Conservation (phyloP, 2,329 filamentous ascomycete genomes). For the Byssothecium circinans region DNA sequence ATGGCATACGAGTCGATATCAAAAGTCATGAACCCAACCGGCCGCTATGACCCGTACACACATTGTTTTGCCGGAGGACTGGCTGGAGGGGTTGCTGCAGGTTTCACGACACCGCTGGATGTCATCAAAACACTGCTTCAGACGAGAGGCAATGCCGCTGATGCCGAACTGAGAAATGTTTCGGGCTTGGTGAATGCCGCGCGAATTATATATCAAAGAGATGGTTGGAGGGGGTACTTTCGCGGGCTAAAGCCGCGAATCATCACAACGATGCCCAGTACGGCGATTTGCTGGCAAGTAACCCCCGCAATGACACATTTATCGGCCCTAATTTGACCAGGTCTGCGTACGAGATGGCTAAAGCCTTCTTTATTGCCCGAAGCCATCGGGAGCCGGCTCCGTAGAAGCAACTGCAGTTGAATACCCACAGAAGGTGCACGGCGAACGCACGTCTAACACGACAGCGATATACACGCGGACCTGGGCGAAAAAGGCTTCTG, state of each 20-base stretch:
- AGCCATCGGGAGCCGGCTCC: conserved; percentile 19
- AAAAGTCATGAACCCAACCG: conserved; percentile 84
- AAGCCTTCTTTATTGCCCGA: conserved; percentile 64
- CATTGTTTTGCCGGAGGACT: conserved; percentile 92
- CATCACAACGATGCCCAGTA: conserved; percentile 96
- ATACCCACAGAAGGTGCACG: conserved; percentile 5
- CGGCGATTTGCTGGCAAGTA: conserved; percentile 94
- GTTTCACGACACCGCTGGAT: conserved; percentile 92
- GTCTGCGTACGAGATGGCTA: conserved; percentile 69
- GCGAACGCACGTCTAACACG: conserved; percentile 7
- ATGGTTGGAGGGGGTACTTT: conserved; percentile 86
- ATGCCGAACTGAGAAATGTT: conserved; percentile 81
- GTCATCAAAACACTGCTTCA: conserved; percentile 98
- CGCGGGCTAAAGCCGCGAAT: conserved; percentile 89
- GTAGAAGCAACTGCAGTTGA: conserved; percentile 4
- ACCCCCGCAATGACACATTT: background rate
- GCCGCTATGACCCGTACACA: conserved; percentile 86
- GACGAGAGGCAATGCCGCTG: conserved; percentile 80
- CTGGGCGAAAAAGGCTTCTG: conserved; percentile 13
- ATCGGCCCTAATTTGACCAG: conserved; percentile 38
- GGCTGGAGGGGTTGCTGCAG: conserved; percentile 90
- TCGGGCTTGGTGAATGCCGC: conserved; percentile 79
- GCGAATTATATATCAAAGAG: conserved; percentile 76
- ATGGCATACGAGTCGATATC: conserved; percentile 97
- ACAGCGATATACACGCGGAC: conserved; percentile 17